Evolutionary conservation across 345 rosid species (phyloP), one percentile per base, ranked within the genome.

Genomic region (Diplotaxis tenuifolia): DNA sequence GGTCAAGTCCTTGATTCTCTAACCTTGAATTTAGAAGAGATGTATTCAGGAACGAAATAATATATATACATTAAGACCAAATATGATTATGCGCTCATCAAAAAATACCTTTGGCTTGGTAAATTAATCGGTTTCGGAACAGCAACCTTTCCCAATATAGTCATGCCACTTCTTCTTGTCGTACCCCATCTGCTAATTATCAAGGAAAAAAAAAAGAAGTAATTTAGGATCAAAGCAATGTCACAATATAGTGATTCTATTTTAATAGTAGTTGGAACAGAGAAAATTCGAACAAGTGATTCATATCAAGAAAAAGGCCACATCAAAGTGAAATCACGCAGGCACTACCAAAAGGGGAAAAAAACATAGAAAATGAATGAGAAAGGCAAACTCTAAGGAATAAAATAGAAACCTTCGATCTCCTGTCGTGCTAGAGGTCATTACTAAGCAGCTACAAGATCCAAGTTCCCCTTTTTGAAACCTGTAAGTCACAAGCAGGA

Each of bases 91-190:
- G 61, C 19, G 8, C 29, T 73, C 38, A 21, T 54, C 25, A 62
- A 40, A 74, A 62, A 40, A 74, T 86, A 96, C 99, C 92, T 90
- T 79, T 96, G 99, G 82, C 99, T 96, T 21, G 99, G 99, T 76
- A 96, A 78, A 73, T 96, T 96, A 62, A 96, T 92, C 18, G 99
- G 99, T 80, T 92, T 96, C 1, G 99, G 99, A 73, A 92, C 98
- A 60, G 89, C 84, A 66, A 95, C 92, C 81, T 95, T 95, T 71
- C 99, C 99, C 82, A 95, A 77, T 63, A 86, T 85, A 70, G 91
- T 90, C 99, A 95, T 89, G 65, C 92, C 90, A 67, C 96, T 81
- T 85, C 94, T 87, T 84, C 96, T 86, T 77, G 84, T 69, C 78
- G 97, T 65, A 80, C 86, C 80, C 96, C 93, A 86, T 85, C 98